These are phyloP conservation scores for Colletotrichum gigasporum DNA, from an alignment of 2,329 filamentous ascomycete species.

Conservation along the genomic window DNA sequence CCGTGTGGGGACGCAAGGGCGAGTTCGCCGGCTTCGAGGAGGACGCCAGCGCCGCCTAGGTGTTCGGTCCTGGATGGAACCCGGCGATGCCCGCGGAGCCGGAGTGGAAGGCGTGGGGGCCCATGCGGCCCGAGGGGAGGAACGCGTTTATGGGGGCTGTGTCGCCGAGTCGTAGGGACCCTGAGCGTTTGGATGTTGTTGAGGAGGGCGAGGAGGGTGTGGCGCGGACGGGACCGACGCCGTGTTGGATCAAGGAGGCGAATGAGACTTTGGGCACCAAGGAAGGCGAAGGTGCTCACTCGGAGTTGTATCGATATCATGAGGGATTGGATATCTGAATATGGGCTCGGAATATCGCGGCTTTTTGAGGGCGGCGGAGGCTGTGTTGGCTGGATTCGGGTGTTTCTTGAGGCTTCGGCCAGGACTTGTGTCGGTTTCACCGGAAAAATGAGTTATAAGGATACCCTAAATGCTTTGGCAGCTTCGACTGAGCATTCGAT, in stretches of 20 bases:
- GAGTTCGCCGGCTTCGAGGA: slow-evolving; percentile 18
- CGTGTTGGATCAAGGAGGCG: slow-evolving; percentile 12
- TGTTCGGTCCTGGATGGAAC: slow-evolving; percentile 14
- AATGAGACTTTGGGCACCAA: slow-evolving; percentile 1
- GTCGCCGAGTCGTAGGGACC: not conserved
- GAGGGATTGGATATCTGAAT: not conserved
- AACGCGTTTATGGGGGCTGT: slow-evolving; percentile 15
- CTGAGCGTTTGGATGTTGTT: not conserved
- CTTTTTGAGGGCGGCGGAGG: too few species aligned
- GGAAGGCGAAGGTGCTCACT: not conserved
- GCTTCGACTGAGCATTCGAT: too few species aligned
- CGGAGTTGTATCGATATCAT: not conserved
- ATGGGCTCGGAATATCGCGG: not conserved
- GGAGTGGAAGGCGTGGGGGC: not conserved
- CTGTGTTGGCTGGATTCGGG: too few species aligned
- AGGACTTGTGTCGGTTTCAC: too few species aligned
- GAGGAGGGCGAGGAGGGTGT: not conserved
- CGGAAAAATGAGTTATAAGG: too few species aligned
- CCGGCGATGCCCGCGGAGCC: not conserved
- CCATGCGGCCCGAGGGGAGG: not conserved
- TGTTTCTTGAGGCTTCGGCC: too few species aligned
- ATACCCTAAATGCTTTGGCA: too few species aligned
- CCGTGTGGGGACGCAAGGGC: slow-evolving; percentile 7
- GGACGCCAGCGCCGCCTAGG: not conserved
- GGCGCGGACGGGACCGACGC: not conserved